phyloP scores from a whole-genome alignment of 2,329 filamentous ascomycete species.

The Aspergillus floridensis region DNA sequence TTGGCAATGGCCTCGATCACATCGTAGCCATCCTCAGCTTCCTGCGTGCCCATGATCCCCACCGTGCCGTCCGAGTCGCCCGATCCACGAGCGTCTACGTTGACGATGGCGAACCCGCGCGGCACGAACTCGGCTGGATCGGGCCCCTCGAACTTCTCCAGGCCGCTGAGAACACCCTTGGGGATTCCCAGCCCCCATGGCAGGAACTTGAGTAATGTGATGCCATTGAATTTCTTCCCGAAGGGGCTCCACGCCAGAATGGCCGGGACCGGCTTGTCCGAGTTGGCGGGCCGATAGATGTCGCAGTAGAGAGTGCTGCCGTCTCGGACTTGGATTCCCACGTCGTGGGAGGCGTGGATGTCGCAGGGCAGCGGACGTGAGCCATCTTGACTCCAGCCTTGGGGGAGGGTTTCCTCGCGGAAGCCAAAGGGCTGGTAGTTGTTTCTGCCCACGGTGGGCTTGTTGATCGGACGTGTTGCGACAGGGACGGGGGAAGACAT shows the following conservation, averaged over 20 bases:
- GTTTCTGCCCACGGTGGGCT: constrained; percentile 6
- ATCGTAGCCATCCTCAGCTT: constrained; percentile 3
- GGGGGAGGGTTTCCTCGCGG: neutral
- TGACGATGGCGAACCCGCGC: constrained; percentile 4
- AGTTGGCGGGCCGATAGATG: neutral
- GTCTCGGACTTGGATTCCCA: constrained; percentile 3
- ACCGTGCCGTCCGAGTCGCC: constrained; percentile 5
- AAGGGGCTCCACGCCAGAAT: constrained; percentile 2
- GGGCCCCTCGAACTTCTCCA: constrained; percentile 4
- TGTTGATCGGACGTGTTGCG: constrained; percentile 3
- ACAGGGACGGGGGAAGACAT: constrained; percentile 4
- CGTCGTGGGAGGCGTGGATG: constrained; percentile 1
- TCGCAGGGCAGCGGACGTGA: constrained; percentile 3
- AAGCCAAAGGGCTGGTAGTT: constrained; percentile 3
- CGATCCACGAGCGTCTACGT: neutral
- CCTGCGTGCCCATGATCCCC: constrained; percentile 4
- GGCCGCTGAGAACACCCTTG: neutral
- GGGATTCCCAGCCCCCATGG: constrained; percentile 3
- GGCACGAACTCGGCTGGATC: constrained; percentile 7
- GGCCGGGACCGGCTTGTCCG: neutral
- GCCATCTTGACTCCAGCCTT: constrained; percentile 2
- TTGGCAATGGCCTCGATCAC: constrained; percentile 4
- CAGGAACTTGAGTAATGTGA: neutral
- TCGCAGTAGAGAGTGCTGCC: constrained; percentile 5
- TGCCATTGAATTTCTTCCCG: constrained; percentile 5